A percentile compares a stretch with the other conserved stretches of the same genome.
phyloP scores from a whole-genome alignment of 768 basidiomycete genomes.

The Symmetrospora coprosmae region DNA sequence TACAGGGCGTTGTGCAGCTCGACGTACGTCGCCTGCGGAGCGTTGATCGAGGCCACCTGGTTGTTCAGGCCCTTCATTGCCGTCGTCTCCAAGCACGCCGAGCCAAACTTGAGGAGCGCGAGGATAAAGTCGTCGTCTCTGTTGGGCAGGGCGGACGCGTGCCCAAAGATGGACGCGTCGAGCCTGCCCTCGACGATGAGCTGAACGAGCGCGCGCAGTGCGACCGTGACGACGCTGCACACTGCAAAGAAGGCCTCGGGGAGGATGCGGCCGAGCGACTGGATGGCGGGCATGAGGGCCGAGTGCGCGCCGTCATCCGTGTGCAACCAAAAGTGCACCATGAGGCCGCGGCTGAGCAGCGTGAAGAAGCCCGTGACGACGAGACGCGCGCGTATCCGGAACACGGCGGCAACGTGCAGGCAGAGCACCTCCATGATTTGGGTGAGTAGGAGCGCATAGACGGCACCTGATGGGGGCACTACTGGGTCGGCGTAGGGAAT shows the following conservation, averaged over 20 bases:
- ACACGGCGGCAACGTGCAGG: conserved; percentile 7
- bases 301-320: not conserved
- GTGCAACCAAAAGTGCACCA: conserved; percentile 12
- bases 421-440: not conserved
- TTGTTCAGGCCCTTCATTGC: conserved; percentile 20
- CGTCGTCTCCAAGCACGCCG: conserved; percentile 11
- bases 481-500: conserved; percentile 1
- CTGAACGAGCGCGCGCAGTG: conserved; percentile 5
- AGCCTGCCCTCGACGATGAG: conserved; percentile 8
- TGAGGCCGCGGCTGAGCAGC: not conserved
- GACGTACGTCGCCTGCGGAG: conserved; percentile 7
- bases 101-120: conserved; percentile 14
- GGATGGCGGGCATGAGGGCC: conserved; percentile 15
- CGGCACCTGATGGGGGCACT: not conserved
- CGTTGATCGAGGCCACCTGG: conserved; percentile 1
- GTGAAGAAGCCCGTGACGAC: conserved; percentile 6
- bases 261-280: conserved; percentile 13
- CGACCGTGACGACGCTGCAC: not conserved
- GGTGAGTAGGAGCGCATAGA: conserved; percentile 4
- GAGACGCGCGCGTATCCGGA: not conserved
- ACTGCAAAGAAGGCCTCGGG: conserved; percentile 14
- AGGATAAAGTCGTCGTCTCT: conserved; percentile 17
- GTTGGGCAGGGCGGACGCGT: conserved; percentile 3
- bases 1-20: not conserved
- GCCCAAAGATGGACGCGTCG: conserved; percentile 7